Conservation (phyloP, 345 rosid species). For the Salix brachista region DNA sequence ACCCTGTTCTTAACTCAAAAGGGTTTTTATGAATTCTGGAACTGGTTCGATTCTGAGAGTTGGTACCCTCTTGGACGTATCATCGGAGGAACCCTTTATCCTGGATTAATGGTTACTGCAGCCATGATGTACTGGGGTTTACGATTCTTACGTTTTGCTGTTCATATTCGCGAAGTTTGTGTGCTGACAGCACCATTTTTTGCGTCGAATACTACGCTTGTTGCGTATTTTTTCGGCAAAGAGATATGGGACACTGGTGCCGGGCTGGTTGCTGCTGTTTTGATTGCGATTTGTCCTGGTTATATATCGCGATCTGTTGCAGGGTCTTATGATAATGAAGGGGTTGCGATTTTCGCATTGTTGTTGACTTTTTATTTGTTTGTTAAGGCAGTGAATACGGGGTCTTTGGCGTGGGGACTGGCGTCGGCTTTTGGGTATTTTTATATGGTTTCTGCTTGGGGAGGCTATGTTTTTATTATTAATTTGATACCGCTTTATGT, state of each 20-base stretch:
- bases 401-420: slow-evolving; percentile 82
- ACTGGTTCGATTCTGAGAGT: slow-evolving; percentile 96
- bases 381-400: slow-evolving; percentile 89
- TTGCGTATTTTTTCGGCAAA: slow-evolving; percentile 94
- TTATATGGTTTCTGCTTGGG: slow-evolving; percentile 99
- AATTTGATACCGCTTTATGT: slow-evolving; percentile 95
- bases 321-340: slow-evolving; percentile 94
- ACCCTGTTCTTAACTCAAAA: slow-evolving; percentile 74
- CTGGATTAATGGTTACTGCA: slow-evolving; percentile 92
- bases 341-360: slow-evolving; percentile 88
- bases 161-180: slow-evolving; percentile 95
- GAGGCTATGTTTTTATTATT: slow-evolving; percentile 95
- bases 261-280: slow-evolving; percentile 85
- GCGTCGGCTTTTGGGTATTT: slow-evolving; percentile 96
- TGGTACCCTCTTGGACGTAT: slow-evolving; percentile 99
- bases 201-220: slow-evolving; percentile 88
- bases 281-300: slow-evolving; percentile 95
- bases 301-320: slow-evolving; percentile 95
- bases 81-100: slow-evolving; percentile 92
- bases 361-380: slow-evolving; percentile 83
- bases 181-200: slow-evolving; percentile 94
- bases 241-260: slow-evolving; percentile 98
- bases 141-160: slow-evolving; percentile 65
- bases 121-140: slow-evolving; percentile 71
- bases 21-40: slow-evolving; percentile 97